Base-by-base conservation (phyloP, 2,329 filamentous ascomycete genomes). In the Alternaria ethzedia region DNA sequence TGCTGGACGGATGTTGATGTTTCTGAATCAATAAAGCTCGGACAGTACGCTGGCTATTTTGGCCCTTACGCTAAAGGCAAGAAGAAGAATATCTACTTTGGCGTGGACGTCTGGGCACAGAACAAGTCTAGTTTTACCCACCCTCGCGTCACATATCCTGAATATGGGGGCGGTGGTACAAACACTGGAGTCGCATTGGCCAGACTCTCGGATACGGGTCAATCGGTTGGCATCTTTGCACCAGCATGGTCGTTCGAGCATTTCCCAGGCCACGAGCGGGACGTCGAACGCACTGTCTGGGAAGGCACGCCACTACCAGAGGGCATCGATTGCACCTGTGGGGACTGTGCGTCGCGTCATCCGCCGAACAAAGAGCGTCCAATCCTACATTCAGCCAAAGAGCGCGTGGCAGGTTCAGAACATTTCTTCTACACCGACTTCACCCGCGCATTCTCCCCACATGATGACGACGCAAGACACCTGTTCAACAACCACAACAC, bases 221-320 rank as follows among this genome's bases (percentile, higher is more conserved):
- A 82, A 7, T 77, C 78, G n/a, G 78, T 75, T 36, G 82, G 81
- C 5, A 68, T 84, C 1, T 85, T 84, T 65, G 83, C 79, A 8
- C 82, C 82, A 3, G 83, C 81, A 6, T 84, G 82, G 83, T 79
- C 80, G 6, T 83, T 80, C 62, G 82, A 84, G 64, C 81, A 84
- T 57, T 84, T 83, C 41, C 67, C 70, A 13, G 58, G 59, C 3
- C 54, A 75, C 28, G 72, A 69, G 15, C 67, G 65, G 20, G 64
- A 47, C 4, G 68, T 80, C 6, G 78, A 81, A 46, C 64, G 62
- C 13, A 66, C 73, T 8, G 70, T 82, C 54, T 83, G 81, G 81
- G 69, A 78, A 13, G 81, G 79, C 0, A 17, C 23, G 5, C 28
- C 54, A 13, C 64, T 82, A 9, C 70, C 77, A 2, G 49, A 67